These are phyloP conservation scores for Bruguiera parviflora DNA, from an alignment of 345 rosid genomes.

Conservation along the genomic window DNA sequence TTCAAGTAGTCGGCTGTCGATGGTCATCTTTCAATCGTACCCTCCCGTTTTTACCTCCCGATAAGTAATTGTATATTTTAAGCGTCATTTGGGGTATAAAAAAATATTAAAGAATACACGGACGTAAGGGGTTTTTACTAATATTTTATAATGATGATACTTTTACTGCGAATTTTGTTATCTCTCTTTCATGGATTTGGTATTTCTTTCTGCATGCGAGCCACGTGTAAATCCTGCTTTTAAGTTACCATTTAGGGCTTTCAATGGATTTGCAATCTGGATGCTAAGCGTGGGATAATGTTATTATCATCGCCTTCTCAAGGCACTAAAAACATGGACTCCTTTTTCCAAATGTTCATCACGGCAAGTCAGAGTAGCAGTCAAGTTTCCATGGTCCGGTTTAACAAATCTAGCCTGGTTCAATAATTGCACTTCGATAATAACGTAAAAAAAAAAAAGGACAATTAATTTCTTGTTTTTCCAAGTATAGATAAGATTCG, in stretches of 20 bases:
- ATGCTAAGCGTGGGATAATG: not conserved
- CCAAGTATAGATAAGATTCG: too few species aligned
- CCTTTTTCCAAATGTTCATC: not conserved
- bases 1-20: too few species aligned
- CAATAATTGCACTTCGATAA: slow-evolving; percentile 1
- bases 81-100: too few species aligned
- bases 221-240: not conserved
- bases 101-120: too few species aligned
- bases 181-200: not conserved
- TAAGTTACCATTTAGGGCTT: slow-evolving; percentile 4
- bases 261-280: not conserved
- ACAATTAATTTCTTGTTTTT: too few species aligned
- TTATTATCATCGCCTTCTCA: not conserved
- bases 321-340: not conserved
- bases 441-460: too few species aligned
- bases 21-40: too few species aligned
- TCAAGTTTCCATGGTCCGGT: not conserved
- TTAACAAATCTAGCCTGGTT: not conserved
- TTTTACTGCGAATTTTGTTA: not conserved
- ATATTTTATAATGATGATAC: not conserved
- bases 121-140: not conserved
- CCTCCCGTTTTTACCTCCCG: too few species aligned
- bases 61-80: too few species aligned
- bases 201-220: slow-evolving; percentile 8
- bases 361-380: not conserved